Evolutionary conservation across 2,329 filamentous ascomycete species (phyloP).

Genomic region (Hypoxylon sp.): DNA sequence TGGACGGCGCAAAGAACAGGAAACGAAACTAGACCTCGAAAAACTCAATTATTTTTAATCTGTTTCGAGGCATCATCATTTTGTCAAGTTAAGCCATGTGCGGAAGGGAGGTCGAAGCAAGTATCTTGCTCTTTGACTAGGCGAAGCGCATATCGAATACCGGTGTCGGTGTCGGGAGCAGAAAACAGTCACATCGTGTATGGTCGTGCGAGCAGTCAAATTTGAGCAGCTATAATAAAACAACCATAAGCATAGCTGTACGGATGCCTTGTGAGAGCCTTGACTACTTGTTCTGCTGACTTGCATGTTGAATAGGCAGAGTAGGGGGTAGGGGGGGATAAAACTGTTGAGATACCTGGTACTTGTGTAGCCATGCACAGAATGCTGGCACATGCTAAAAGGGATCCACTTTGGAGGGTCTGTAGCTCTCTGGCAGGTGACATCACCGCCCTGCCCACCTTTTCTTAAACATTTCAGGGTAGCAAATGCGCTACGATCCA

Average conservation of each 20-base stretch:
- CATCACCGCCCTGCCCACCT: slow-evolving; percentile 31
- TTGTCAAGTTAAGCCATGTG: slow-evolving; percentile 15
- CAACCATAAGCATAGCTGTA: slow-evolving; percentile 1
- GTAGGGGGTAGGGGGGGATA: neutral
- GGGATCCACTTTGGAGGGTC: slow-evolving; percentile 26
- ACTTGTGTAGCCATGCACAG: slow-evolving; percentile 16
- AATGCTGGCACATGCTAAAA: slow-evolving; percentile 32
- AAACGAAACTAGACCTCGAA: slow-evolving; percentile 30
- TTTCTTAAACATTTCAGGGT: slow-evolving; percentile 12
- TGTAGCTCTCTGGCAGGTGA: slow-evolving; percentile 30
- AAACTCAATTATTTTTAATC: no score
- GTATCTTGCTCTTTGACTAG: slow-evolving; percentile 26
- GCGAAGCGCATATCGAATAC: slow-evolving; percentile 21
- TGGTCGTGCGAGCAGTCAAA: slow-evolving; percentile 18
- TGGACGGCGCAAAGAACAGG: slow-evolving; percentile 39
- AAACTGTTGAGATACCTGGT: neutral
- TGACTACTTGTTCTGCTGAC: slow-evolving; percentile 12
- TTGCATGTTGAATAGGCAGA: neutral
- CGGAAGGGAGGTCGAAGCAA: neutral
- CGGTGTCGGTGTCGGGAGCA: slow-evolving; percentile 24
- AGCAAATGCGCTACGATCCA: neutral
- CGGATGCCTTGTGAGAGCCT: neutral
- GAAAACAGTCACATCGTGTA: slow-evolving; percentile 18
- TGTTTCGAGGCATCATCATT: slow-evolving; percentile 19
- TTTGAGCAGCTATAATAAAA: slow-evolving; percentile 29